Conservation (phyloP, 768 basidiomycete species). For the Russula sp. region DNA sequence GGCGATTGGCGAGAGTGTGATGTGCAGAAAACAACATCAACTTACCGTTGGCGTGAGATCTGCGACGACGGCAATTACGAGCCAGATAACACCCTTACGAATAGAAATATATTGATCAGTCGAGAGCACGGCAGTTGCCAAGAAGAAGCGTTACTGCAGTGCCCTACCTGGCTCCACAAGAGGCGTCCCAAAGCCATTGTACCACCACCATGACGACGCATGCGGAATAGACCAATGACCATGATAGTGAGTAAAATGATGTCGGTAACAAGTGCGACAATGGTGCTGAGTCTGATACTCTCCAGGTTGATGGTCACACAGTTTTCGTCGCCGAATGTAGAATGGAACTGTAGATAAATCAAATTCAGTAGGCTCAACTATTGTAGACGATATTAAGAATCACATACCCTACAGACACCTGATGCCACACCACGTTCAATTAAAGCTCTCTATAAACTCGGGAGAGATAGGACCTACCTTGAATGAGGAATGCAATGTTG, state of each 20-base stretch:
- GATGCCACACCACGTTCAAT: neutral
- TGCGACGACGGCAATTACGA: neutral
- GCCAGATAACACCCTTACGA: conserved; percentile 1
- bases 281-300: neutral
- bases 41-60: neutral
- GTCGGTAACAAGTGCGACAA: neutral
- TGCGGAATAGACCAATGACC: neutral
- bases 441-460: too few relatives aligned
- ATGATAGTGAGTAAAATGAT: neutral
- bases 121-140: neutral
- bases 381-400: neutral
- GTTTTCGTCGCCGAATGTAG: neutral
- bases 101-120: neutral
- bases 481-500: neutral
- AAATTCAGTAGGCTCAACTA: neutral
- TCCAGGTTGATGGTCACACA: neutral
- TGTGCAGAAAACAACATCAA: neutral
- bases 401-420: neutral
- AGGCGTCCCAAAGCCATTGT: neutral
- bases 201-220: neutral
- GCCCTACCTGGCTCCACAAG: conserved; percentile 8
- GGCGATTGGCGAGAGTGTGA: neutral
- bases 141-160: neutral
- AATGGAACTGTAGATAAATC: neutral
- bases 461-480: neutral